Base-by-base conservation (phyloP, 495 filamentous ascomycete species). In the Diplogelasinospora grovesii region DNA sequence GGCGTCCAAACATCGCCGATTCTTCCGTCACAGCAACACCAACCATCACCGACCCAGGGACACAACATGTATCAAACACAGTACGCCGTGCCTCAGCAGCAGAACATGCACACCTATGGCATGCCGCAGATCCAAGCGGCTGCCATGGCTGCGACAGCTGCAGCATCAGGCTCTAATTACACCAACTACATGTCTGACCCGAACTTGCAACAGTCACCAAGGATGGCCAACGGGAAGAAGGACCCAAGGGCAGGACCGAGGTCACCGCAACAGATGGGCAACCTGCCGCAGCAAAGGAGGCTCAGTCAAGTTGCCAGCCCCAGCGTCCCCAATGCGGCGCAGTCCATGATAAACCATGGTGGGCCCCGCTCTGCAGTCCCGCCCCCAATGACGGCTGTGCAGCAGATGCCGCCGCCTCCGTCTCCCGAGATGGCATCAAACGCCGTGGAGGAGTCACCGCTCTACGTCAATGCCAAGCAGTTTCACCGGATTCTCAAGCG, bases 381-480 rank as follows among this genome's bases (percentile, higher is more conserved):
- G 8, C 64, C 70, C 28, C 63, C 67, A 5, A 68, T 69, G 40
- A 66, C 71, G 51, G 62, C 70, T 4, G 57, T 61, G 7, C 66
- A 69, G 52, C 55, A 63, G 33, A 69, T 70, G 67, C 69, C 65
- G 1, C 84, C 79, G 41, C 86, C 85, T 32, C 77, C 84, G 37
- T 93, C 88, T 1, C 86, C 88, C 1, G 92, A 95, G 50, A 75
- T 92, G 57, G 77, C 83, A 1, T 71, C 83, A 3, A 79, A 83
- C 2, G 66, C 65, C 21, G 83, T 83, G 10, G 92, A 97, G 62
- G 92, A 98, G 60, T 89, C 92, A 5, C 92, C 92, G 0, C 70
- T 98, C 6, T 98, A 97, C 49, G 92, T 98, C 54, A 98, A 98
- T 54, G 92, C 92, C 2, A 98, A 98, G 62, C 92, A 98, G 57